Evolutionary conservation across 1,284 basidiomycete species (phyloP).

Genomic region (Sanghuangporus weigelae): DNA sequence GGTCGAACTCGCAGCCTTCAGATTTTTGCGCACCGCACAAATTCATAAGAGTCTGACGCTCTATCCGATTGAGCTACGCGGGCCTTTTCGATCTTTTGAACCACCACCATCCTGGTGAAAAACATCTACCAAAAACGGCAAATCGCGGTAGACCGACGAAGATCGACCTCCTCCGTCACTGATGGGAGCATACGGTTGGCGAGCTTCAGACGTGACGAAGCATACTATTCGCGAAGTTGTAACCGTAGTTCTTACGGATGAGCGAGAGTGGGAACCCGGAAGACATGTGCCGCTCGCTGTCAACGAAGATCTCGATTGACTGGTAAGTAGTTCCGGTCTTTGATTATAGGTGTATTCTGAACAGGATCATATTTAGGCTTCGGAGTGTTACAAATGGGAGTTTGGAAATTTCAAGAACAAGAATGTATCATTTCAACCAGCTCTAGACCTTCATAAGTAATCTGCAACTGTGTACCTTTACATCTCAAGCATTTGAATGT

Average conservation of each 20-base stretch:
- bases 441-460: not conserved
- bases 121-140: no score
- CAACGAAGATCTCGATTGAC: conserved; percentile 34
- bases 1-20: conserved; percentile 91
- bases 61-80: conserved; percentile 86
- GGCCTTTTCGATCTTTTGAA: no score
- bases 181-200: conserved; percentile 79
- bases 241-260: conserved; percentile 66
- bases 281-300: conserved; percentile 24
- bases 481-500: not conserved
- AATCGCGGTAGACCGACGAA: no score
- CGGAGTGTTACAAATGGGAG: conserved; percentile 40
- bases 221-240: conserved; percentile 82
- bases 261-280: conserved; percentile 42
- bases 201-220: conserved; percentile 65
- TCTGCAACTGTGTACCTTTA: not conserved
- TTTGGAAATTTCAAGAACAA: conserved; percentile 31
- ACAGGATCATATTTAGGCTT: not conserved
- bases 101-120: no score
- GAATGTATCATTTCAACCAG: not conserved
- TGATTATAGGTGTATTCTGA: not conserved
- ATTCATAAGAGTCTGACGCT: conserved; percentile 62
- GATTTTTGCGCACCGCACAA: conserved; percentile 33
- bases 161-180: no score
- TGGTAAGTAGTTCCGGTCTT: conserved; percentile 25